phyloP scores from a whole-genome alignment of 306 rosid species.

The Fagus sylvatica region DNA sequence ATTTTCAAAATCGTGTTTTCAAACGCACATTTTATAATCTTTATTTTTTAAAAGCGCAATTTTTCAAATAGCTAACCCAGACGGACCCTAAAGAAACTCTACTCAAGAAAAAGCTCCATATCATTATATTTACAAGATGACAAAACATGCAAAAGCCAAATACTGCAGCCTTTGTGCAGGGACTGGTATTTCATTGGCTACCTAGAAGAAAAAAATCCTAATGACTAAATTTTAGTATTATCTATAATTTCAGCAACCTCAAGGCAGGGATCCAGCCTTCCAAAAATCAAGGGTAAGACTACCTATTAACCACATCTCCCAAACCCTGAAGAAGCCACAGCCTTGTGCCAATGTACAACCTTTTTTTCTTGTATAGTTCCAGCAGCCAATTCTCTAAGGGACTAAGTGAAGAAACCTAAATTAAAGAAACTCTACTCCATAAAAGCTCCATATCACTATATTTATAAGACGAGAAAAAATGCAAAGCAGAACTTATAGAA shows the following conservation, averaged over 20 bases:
- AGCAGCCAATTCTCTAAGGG: neutral
- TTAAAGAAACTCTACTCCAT: neutral
- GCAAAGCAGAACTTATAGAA: neutral
- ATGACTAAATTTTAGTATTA: slow-evolving; percentile 97
- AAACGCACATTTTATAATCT: too few relatives aligned
- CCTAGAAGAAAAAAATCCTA: slow-evolving; percentile 94
- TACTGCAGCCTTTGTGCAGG: slow-evolving; percentile 95
- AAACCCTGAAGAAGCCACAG: too few relatives aligned
- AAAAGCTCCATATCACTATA: neutral
- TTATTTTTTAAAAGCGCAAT: too few relatives aligned
- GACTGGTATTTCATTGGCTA: slow-evolving; percentile 89
- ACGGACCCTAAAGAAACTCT: neutral
- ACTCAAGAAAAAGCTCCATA: neutral
- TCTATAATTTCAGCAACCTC: slow-evolving; percentile 57
- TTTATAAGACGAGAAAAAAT: neutral
- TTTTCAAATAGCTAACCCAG: neutral
- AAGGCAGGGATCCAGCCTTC: too few relatives aligned
- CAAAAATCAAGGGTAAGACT: too few relatives aligned
- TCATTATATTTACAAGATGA: neutral
- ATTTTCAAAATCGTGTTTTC: too few relatives aligned
- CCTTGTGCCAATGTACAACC: too few relatives aligned
- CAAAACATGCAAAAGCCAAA: slow-evolving; percentile 82
- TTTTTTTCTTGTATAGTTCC: too few relatives aligned
- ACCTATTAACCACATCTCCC: too few relatives aligned
- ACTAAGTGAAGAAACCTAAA: neutral